A percentile compares a stretch with the other conserved stretches of the same genome.
These are phyloP conservation scores for Elsinoe necatrix DNA, from an alignment of 2,329 filamentous ascomycete species.

Conservation along the genomic window DNA sequence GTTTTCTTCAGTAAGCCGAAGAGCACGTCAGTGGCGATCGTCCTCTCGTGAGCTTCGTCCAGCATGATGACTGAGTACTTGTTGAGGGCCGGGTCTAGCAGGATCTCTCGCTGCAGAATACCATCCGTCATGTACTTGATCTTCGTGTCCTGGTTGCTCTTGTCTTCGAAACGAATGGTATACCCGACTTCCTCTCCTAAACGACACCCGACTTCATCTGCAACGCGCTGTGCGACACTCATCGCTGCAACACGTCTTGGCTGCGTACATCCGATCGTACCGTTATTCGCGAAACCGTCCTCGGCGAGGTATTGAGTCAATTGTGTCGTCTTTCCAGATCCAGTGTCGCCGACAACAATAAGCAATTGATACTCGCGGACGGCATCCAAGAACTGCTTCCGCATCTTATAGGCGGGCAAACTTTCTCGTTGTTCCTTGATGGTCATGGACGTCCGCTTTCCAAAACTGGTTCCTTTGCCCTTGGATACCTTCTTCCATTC, in stretches of 20 bases:
- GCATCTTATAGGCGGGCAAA: conserved; percentile 81
- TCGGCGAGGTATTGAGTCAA: conserved; percentile 92
- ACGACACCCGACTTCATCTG: conserved; percentile 87
- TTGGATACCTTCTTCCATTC: conserved; percentile 81
- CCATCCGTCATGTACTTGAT: conserved; percentile 99
- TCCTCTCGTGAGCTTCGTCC: conserved; percentile 95
- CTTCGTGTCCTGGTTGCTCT: conserved; percentile 74
- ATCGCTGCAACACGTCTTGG: conserved; percentile 95
- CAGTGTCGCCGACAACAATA: conserved; percentile 95
- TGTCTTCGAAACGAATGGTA: conserved; percentile 95
- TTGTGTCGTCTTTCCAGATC: conserved; percentile 95
- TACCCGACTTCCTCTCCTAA: conserved; percentile 93
- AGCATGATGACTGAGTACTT: conserved; percentile 96
- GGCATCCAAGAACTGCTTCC: conserved; percentile 78
- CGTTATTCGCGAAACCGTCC: conserved; percentile 75
- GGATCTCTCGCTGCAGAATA: conserved; percentile 91
- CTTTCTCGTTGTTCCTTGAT: conserved; percentile 93
- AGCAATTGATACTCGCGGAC: conserved; percentile 81
- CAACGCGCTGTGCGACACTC: conserved; percentile 93
- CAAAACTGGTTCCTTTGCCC: conserved; percentile 69
- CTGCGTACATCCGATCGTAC: conserved; percentile 92
- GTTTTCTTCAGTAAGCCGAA: conserved; percentile 95
- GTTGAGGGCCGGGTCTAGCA: conserved; percentile 80
- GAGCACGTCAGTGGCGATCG: conserved; percentile 88
- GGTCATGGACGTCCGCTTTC: conserved; percentile 78